Percentiles rank a stretch among this genome's conserved stretches.
phyloP scores from a whole-genome alignment of 2,329 filamentous ascomycete genomes.

The Epichloe amarillans region DNA sequence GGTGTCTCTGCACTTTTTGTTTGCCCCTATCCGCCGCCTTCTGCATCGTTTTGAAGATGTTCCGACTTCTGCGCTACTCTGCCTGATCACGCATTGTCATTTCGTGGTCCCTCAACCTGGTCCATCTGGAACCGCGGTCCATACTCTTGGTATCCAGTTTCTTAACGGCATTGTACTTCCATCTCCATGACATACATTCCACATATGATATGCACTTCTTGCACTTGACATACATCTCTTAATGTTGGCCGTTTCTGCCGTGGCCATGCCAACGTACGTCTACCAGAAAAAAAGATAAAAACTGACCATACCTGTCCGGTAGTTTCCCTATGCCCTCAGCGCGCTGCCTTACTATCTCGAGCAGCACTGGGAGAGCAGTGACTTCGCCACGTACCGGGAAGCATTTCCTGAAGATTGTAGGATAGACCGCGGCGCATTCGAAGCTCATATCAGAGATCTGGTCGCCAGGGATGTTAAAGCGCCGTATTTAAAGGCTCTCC shows the following conservation, averaged over 20 bases:
- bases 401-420: constrained; percentile 57
- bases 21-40: not conserved
- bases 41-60: not conserved
- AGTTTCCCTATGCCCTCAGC: constrained; percentile 68
- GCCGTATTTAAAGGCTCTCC: constrained; percentile 64
- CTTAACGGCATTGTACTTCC: not conserved
- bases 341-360: constrained; percentile 51
- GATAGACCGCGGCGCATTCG: constrained; percentile 43
- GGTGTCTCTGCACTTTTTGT: not conserved
- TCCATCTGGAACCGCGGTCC: not conserved
- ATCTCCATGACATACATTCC: not conserved
- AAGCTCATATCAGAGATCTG: constrained; percentile 56
- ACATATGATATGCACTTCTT: not conserved
- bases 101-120: not conserved
- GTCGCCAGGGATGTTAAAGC: constrained; percentile 61
- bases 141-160: not conserved
- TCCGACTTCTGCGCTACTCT: not conserved
- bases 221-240: not conserved
- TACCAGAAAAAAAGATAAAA: not conserved
- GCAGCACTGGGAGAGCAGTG: constrained; percentile 50
- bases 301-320: not conserved
- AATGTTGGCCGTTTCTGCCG: not conserved
- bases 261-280: not conserved
- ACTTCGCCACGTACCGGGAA: constrained; percentile 53
- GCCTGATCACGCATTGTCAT: not conserved